Evolutionary conservation across 345 rosid genomes (phyloP).

Genomic region (Turritis glabra): DNA sequence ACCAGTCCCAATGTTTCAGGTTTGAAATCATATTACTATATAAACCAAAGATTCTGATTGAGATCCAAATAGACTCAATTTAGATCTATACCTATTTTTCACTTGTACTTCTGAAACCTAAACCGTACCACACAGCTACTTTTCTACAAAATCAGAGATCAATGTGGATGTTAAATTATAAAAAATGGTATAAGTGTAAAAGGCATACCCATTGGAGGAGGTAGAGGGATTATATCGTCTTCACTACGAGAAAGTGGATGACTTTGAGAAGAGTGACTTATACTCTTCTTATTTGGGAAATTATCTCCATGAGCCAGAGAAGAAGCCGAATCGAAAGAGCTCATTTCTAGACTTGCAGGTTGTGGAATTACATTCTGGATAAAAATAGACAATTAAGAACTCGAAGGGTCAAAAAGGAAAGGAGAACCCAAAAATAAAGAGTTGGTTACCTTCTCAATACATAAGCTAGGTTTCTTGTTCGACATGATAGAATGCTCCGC

Average conservation of each 20-base stretch:
- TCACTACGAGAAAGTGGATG: conserved; percentile 13
- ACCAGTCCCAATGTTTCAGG: too few relatives aligned
- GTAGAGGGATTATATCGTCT: conserved; percentile 50
- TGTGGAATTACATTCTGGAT: conserved; percentile 45
- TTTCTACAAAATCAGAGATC: not conserved
- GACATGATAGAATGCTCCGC: conserved; percentile 34
- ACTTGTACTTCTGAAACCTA: not conserved
- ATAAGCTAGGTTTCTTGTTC: conserved; percentile 44
- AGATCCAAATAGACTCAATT: too few relatives aligned
- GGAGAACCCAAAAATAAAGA: conserved; percentile 5
- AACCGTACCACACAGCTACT: not conserved
- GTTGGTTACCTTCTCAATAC: conserved; percentile 59
- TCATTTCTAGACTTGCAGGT: conserved; percentile 39
- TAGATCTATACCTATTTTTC: not conserved
- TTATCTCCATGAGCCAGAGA: conserved; percentile 37
- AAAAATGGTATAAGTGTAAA: conserved; percentile 14
- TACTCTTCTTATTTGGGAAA: conserved; percentile 25
- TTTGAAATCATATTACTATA: too few relatives aligned
- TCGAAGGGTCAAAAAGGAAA: not conserved
- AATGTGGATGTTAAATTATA: not conserved
- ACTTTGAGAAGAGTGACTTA: conserved; percentile 1
- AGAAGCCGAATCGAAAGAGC: conserved; percentile 34
- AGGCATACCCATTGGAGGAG: conserved; percentile 59
- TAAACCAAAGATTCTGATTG: too few relatives aligned
- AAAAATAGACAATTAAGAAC: not conserved